Percentiles rank a stretch among this genome's conserved stretches.
Evolutionary conservation across 2,329 filamentous ascomycete genomes (phyloP).

Genomic region (Colletotrichum graminicola): DNA sequence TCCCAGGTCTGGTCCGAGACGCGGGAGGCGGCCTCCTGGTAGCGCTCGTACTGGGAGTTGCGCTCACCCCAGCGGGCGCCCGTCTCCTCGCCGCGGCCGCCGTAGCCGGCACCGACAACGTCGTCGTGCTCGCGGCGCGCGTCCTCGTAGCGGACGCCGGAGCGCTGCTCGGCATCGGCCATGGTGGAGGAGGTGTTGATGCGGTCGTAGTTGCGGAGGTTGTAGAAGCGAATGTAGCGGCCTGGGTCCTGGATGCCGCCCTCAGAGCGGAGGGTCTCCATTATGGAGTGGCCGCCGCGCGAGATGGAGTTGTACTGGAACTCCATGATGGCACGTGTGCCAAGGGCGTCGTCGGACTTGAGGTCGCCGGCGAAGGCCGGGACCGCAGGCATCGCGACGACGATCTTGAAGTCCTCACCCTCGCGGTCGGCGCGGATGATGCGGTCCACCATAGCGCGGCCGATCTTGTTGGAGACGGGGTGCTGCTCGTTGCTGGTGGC

Average conservation of each 20-base stretch:
- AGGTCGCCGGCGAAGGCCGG: constrained; percentile 87
- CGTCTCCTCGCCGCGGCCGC: constrained; percentile 50
- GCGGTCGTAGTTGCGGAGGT: constrained; percentile 85
- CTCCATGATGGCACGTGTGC: constrained; percentile 88
- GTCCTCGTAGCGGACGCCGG: constrained; percentile 76
- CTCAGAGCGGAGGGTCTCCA: constrained; percentile 74
- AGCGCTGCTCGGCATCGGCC: constrained; percentile 68
- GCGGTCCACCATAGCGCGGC: constrained; percentile 81
- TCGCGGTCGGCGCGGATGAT: constrained; percentile 77
- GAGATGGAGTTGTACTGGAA: constrained; percentile 87
- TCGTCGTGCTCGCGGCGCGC: constrained; percentile 75
- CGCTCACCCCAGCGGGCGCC: constrained; percentile 48
- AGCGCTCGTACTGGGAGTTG: constrained; percentile 71
- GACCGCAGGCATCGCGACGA: constrained; percentile 83
- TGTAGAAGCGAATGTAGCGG: constrained; percentile 86
- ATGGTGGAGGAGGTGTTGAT: constrained; percentile 78
- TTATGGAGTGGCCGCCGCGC: constrained; percentile 81
- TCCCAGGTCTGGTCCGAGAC: constrained; percentile 74
- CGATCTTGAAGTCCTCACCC: constrained; percentile 77
- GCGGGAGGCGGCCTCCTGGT: constrained; percentile 76
- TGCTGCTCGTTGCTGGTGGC: constrained; percentile 77
- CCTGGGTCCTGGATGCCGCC: constrained; percentile 78
- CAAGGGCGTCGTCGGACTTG: constrained; percentile 77
- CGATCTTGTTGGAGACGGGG: constrained; percentile 83
- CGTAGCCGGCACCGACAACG: constrained; percentile 62